Percentiles rank a stretch among this genome's conserved stretches.
phyloP scores from a whole-genome alignment of 345 rosid species.

The Citrus inodora region DNA sequence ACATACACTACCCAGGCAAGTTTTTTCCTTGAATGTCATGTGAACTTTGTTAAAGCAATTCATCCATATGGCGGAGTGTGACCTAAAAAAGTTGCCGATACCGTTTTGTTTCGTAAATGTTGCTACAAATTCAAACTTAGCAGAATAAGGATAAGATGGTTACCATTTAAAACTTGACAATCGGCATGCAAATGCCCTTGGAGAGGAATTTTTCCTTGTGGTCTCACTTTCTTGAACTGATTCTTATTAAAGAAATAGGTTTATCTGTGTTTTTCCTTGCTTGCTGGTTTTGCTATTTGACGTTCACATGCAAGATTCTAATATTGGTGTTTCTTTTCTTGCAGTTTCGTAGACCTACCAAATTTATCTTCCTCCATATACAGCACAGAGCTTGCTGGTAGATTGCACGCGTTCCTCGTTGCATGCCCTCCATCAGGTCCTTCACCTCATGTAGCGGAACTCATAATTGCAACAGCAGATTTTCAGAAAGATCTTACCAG shows the following conservation, averaged over 20 bases:
- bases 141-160: not conserved
- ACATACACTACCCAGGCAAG: constrained; percentile 87
- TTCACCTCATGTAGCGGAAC: constrained; percentile 83
- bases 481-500: constrained; percentile 87
- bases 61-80: not conserved
- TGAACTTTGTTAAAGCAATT: not conserved
- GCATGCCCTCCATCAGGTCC: constrained; percentile 98
- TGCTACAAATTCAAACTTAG: not conserved
- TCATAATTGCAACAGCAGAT: constrained; percentile 90
- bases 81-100: not conserved
- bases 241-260: not conserved
- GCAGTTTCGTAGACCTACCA: constrained; percentile 94
- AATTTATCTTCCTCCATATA: constrained; percentile 83
- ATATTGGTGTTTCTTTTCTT: constrained; percentile 20
- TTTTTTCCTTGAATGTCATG: not conserved
- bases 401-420: constrained; percentile 83
- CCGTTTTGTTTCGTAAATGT: not conserved
- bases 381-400: constrained; percentile 83
- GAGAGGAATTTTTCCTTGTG: not conserved
- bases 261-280: constrained; percentile 4
- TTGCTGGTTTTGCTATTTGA: constrained; percentile 14
- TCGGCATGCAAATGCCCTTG: not conserved
- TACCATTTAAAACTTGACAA: not conserved
- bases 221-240: not conserved
- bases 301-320: constrained; percentile 11